A percentile compares a stretch with the other conserved stretches of the same genome.
Evolutionary conservation across 768 basidiomycete genomes (phyloP).

Genomic region (Termitomyces eurrhizus): DNA sequence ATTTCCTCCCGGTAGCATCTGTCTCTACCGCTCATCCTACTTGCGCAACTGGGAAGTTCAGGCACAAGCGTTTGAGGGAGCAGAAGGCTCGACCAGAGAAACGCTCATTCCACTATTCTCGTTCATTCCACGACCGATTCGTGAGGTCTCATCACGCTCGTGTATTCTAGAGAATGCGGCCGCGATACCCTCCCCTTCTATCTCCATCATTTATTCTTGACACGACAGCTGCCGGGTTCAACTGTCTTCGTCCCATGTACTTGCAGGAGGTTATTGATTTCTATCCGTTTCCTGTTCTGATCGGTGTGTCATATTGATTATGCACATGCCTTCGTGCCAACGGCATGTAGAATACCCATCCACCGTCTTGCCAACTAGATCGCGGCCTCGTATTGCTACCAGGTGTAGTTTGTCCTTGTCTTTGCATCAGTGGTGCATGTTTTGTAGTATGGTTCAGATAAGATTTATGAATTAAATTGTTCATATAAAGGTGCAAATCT

Average conservation of each 20-base stretch:
- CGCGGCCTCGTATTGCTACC: slow-evolving; percentile 4
- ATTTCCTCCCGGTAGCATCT: background rate
- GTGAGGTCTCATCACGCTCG: slow-evolving; percentile 11
- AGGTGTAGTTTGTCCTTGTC: slow-evolving; percentile 6
- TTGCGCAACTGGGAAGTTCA: slow-evolving; percentile 15
- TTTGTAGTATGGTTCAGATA: slow-evolving; percentile 1
- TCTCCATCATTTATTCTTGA: background rate
- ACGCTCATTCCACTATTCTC: slow-evolving; percentile 12
- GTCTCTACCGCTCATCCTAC: background rate
- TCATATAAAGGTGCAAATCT: background rate
- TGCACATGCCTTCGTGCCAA: slow-evolving; percentile 4
- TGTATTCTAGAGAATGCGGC: slow-evolving; percentile 3
- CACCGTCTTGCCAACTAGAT: slow-evolving; percentile 5
- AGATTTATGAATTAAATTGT: background rate
- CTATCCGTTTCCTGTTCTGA: background rate
- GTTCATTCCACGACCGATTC: slow-evolving; percentile 12
- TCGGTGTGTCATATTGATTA: slow-evolving; percentile 9
- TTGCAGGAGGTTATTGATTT: background rate
- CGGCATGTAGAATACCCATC: slow-evolving; percentile 4
- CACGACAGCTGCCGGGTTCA: background rate
- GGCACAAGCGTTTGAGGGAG: slow-evolving; percentile 15
- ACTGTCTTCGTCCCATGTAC: background rate
- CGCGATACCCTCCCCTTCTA: background rate
- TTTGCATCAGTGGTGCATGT: slow-evolving; percentile 6
- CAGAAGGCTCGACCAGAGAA: slow-evolving; percentile 7